A percentile compares a stretch with the other conserved stretches of the same genome.
These are phyloP conservation scores for Trametes meyenii DNA, from an alignment of 768 basidiomycete species.

Conservation along the genomic window DNA sequence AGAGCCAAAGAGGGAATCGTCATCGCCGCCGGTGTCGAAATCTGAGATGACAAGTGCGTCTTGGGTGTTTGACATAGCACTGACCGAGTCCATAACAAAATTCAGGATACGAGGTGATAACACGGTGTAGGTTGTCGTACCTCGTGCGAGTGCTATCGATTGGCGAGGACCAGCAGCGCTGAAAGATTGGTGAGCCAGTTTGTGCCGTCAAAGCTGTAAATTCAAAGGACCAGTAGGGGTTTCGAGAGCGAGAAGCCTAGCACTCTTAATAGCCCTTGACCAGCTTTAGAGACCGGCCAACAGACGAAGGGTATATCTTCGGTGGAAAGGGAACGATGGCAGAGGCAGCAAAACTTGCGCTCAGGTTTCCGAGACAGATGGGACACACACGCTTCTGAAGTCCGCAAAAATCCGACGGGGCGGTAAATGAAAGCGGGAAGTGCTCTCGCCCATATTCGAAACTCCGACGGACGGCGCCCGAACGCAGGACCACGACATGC, in stretches of 20 bases:
- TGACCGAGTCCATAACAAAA: not conserved
- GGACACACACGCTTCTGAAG: not conserved
- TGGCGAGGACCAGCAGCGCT: not conserved
- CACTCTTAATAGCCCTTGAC: not conserved
- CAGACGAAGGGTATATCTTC: conserved; percentile 3
- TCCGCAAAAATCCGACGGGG: not conserved
- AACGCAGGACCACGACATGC: too few species aligned
- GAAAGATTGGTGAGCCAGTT: conserved; percentile 15
- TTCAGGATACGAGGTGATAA: not conserved
- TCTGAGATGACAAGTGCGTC: conserved; percentile 6
- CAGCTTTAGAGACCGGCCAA: not conserved
- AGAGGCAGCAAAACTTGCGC: conserved; percentile 13
- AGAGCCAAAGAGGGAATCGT: conserved; percentile 80
- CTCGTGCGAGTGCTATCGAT: conserved; percentile 26
- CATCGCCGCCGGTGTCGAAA: conserved; percentile 40
- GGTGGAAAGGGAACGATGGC: not conserved
- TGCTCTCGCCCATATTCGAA: too few species aligned
- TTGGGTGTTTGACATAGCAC: conserved; percentile 28
- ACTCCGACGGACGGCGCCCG: too few species aligned
- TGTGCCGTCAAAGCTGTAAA: not conserved
- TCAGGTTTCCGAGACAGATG: not conserved
- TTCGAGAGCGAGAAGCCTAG: not conserved
- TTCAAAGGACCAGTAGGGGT: not conserved
- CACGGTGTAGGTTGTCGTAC: conserved; percentile 1
- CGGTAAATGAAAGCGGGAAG: too few species aligned